phyloP scores from a whole-genome alignment of 768 basidiomycete species.

The Macrolepiota fuliginosa region DNA sequence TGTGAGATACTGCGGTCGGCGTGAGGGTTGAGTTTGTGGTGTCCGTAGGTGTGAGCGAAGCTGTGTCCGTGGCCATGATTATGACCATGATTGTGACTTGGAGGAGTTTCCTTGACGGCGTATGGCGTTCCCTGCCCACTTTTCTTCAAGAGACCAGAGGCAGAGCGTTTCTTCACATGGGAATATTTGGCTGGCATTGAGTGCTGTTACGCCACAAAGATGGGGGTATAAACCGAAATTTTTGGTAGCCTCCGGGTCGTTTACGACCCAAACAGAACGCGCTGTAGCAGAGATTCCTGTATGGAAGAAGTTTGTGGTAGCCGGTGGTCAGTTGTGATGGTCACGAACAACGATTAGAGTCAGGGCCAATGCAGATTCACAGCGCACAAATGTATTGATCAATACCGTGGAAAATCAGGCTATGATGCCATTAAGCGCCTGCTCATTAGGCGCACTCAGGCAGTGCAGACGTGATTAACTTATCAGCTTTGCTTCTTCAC shows the following conservation, averaged over 20 bases:
- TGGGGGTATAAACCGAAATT: background rate
- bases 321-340: background rate
- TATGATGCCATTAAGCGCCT: background rate
- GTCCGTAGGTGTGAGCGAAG: conserved; percentile 6
- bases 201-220: background rate
- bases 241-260: background rate
- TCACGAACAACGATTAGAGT: background rate
- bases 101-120: conserved; percentile 29
- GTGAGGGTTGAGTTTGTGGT: conserved; percentile 35
- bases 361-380: background rate
- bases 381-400: background rate
- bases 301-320: background rate
- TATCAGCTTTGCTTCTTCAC: background rate
- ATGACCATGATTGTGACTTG: conserved; percentile 2
- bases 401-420: conserved; percentile 1
- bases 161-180: conserved; percentile 66
- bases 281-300: background rate
- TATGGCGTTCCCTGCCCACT: conserved; percentile 29
- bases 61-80: conserved; percentile 5
- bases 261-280: background rate
- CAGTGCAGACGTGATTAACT: too few species aligned
- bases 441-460: background rate
- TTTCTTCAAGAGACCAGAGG: conserved; percentile 48
- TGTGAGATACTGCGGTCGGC: conserved; percentile 53
- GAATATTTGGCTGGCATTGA: conserved; percentile 72